Evolutionary conservation across 2,329 filamentous ascomycete genomes (phyloP).

Genomic region (Teratosphaeria pseudoeucalypti): DNA sequence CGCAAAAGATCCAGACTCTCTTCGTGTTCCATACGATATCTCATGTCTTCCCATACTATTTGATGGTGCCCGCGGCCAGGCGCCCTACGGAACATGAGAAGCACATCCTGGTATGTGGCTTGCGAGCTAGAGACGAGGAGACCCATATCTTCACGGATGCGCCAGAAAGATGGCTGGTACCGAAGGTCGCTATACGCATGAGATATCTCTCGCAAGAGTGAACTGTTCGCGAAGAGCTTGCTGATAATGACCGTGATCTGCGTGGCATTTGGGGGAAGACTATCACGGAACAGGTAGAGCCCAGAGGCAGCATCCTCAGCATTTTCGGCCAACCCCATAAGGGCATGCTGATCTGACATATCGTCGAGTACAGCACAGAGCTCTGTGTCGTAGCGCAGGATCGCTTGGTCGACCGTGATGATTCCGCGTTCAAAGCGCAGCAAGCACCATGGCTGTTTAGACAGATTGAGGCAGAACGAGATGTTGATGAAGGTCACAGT

Average conservation of each 20-base stretch:
- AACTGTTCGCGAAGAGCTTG: conserved; percentile 45
- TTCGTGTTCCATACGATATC: conserved; percentile 36
- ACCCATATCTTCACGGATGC: conserved; percentile 38
- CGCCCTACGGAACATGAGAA: conserved; percentile 34
- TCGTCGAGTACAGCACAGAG: neutral
- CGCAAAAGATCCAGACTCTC: conserved; percentile 36
- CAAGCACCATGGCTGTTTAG: neutral
- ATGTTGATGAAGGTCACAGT: neutral
- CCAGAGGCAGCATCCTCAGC: conserved; percentile 44
- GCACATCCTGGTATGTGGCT: conserved; percentile 42
- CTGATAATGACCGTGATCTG: conserved; percentile 45
- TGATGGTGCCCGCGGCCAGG: conserved; percentile 31
- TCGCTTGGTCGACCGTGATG: neutral
- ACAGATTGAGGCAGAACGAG: neutral
- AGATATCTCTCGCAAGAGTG: conserved; percentile 39
- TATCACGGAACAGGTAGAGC: conserved; percentile 40
- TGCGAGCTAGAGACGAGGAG: conserved; percentile 39
- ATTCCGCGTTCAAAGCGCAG: neutral
- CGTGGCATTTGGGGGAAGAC: conserved; percentile 40
- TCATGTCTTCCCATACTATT: conserved; percentile 42
- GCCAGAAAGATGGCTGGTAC: conserved; percentile 28
- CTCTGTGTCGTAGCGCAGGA: neutral
- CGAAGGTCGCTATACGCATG: conserved; percentile 31
- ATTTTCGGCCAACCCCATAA: conserved; percentile 35
- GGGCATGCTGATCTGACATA: conserved; percentile 2